Conservation (phyloP, 2,329 filamentous ascomycete genomes). For the Talaromyces marneffei region DNA sequence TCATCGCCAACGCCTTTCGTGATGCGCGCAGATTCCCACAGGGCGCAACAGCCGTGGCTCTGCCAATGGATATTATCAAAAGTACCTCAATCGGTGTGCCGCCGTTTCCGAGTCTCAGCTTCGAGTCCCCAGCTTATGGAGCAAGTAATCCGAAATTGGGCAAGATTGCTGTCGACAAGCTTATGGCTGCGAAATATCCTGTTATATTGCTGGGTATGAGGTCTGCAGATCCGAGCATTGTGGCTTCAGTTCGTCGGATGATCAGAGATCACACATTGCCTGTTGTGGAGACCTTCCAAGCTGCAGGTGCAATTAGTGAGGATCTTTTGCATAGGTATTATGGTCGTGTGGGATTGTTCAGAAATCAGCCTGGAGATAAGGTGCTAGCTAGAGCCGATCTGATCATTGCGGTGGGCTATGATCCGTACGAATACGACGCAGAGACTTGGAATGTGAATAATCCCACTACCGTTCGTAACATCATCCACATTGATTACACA, state of each 20-base stretch:
- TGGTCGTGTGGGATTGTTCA: slow-evolving; percentile 11
- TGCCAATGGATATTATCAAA: slow-evolving; percentile 15
- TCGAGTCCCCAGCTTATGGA: slow-evolving; percentile 10
- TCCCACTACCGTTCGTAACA: slow-evolving; percentile 6
- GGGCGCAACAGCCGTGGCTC: slow-evolving; percentile 10
- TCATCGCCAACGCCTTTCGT: slow-evolving; percentile 14
- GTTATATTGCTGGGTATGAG: slow-evolving; percentile 15
- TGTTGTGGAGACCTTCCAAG: slow-evolving; percentile 14
- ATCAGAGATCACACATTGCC: slow-evolving; percentile 10
- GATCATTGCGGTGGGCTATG: slow-evolving; percentile 12
- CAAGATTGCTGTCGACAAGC: slow-evolving; percentile 10
- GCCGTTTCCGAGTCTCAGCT: slow-evolving; percentile 11
- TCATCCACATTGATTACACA: slow-evolving; percentile 14
- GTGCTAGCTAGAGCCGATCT: slow-evolving; percentile 10
- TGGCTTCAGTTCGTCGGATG: slow-evolving; percentile 9
- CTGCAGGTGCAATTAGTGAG: slow-evolving; percentile 13
- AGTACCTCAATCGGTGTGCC: slow-evolving; percentile 12
- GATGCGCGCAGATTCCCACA: slow-evolving; percentile 10
- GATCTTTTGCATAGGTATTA: slow-evolving; percentile 12
- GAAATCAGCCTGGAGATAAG: slow-evolving; percentile 13
- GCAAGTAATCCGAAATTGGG: slow-evolving; percentile 8
- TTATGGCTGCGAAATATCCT: slow-evolving; percentile 8
- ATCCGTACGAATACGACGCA: slow-evolving; percentile 14
- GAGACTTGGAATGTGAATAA: slow-evolving; percentile 14
- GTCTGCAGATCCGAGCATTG: slow-evolving; percentile 6